Evolutionary conservation across 2,329 filamentous ascomycete species (phyloP).

Genomic region (Aspergillus arachidicola): DNA sequence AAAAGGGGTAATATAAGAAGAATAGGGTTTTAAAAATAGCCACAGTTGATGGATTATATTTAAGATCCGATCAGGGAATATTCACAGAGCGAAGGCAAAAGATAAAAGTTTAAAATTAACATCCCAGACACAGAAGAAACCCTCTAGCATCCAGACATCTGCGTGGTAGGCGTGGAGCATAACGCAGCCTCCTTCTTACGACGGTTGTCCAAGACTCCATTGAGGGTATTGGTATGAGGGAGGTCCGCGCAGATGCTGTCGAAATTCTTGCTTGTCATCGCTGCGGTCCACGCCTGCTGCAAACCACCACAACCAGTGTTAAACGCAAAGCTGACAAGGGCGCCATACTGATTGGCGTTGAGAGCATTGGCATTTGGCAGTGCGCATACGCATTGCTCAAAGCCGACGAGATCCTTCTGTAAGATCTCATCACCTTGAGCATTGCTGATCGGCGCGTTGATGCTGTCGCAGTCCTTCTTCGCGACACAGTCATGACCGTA

Average conservation of each 20-base stretch:
- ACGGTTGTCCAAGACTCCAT: slow-evolving; percentile 1
- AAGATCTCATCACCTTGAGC: slow-evolving; percentile 2
- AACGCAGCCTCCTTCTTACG: slow-evolving; percentile 3
- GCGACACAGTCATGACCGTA: slow-evolving; percentile 10
- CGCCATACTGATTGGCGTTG: slow-evolving; percentile 11
- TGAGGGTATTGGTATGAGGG: slow-evolving; percentile 6
- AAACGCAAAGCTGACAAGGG: slow-evolving; percentile 8
- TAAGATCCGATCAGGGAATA: background rate
- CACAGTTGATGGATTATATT: background rate
- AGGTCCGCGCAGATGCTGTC: slow-evolving; percentile 1
- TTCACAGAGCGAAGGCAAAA: background rate
- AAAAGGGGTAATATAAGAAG: background rate
- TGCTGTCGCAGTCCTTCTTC: slow-evolving; percentile 7
- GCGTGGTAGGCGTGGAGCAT: slow-evolving; percentile 1
- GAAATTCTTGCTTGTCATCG: slow-evolving; percentile 10
- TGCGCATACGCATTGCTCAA: slow-evolving; percentile 2
- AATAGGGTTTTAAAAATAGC: background rate
- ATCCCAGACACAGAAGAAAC: background rate
- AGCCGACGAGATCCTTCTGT: slow-evolving; percentile 6
- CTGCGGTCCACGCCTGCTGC: slow-evolving; percentile 2
- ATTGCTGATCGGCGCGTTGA: slow-evolving; percentile 3
- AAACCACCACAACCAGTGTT: slow-evolving; percentile 9
- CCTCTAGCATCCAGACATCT: slow-evolving; percentile 4
- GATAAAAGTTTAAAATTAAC: background rate
- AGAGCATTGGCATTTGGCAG: slow-evolving; percentile 8